phyloP scores from a whole-genome alignment of 2,329 filamentous ascomycete species.

The Cladosporium sp. region DNA sequence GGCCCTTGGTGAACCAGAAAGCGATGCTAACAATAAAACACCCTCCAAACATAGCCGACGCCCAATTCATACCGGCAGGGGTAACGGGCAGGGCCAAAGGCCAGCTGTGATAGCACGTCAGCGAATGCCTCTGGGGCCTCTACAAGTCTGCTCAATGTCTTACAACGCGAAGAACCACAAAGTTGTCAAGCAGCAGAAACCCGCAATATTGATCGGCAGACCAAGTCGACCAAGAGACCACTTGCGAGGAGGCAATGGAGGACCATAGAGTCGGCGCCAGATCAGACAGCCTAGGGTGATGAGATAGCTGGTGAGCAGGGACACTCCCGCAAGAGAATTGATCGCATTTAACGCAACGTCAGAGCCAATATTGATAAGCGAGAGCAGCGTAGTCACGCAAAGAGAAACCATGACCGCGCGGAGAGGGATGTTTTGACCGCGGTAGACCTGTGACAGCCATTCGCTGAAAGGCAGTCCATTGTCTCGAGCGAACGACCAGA shows the following conservation, averaged over 20 bases:
- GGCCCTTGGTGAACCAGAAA: conserved; percentile 14
- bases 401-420: conserved; percentile 24
- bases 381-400: conserved; percentile 23
- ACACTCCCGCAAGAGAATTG: conserved; percentile 33
- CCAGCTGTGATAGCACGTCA: conserved; percentile 4
- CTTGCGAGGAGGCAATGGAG: conserved; percentile 21
- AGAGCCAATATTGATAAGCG: conserved; percentile 32
- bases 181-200: conserved; percentile 5
- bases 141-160: background rate
- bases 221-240: conserved; percentile 19
- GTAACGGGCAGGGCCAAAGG: conserved; percentile 26
- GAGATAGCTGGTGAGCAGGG: conserved; percentile 33
- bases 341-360: conserved; percentile 40
- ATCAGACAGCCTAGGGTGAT: conserved; percentile 24
- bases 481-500: conserved; percentile 36
- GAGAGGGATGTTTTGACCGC: conserved; percentile 21
- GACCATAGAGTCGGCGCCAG: conserved; percentile 21
- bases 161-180: conserved; percentile 24
- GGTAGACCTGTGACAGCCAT: conserved; percentile 7
- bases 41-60: conserved; percentile 38
- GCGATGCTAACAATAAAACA: conserved; percentile 15
- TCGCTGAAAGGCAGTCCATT: conserved; percentile 2
- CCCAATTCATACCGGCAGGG: conserved; percentile 46
- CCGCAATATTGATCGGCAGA: conserved; percentile 18
- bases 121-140: too few species aligned